phyloP scores from a whole-genome alignment of 805 yeast genomes.

The Tetrapisispora taiwanensis region DNA sequence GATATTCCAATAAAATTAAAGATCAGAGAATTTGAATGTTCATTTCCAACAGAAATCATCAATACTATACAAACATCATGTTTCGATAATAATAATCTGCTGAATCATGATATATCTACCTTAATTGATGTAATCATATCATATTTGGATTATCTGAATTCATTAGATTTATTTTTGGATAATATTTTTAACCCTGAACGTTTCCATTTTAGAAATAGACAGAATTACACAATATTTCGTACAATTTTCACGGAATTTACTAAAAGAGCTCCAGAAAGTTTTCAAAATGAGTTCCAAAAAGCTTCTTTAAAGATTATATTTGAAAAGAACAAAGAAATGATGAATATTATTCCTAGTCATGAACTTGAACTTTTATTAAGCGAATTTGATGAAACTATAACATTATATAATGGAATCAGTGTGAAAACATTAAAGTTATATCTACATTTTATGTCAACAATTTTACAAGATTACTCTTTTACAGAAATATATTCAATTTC shows the following conservation, averaged over 20 bases:
- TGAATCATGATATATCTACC: neutral
- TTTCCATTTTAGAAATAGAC: constrained; percentile 11
- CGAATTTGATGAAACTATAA: constrained; percentile 6
- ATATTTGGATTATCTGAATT: constrained; percentile 9
- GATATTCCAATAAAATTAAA: neutral
- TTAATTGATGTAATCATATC: constrained; percentile 15
- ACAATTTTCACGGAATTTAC: constrained; percentile 4
- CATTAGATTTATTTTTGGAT: constrained; percentile 10
- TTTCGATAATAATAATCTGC: neutral
- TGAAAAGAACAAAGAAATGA: constrained; percentile 12
- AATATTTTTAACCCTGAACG: constrained; percentile 8
- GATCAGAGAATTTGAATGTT: constrained; percentile 18
- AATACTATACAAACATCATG: constrained; percentile 5
- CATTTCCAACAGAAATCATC: constrained; percentile 10
- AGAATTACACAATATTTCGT: constrained; percentile 13
- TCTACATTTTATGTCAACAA: constrained; percentile 9
- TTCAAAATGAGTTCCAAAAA: neutral
- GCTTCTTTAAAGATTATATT: constrained; percentile 13
- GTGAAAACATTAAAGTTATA: constrained; percentile 9
- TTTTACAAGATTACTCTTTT: constrained; percentile 10
- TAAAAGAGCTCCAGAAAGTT: neutral
- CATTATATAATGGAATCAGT: constrained; percentile 5
- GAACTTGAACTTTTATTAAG: constrained; percentile 9
- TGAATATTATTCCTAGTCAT: constrained; percentile 1
- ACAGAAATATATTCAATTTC: constrained; percentile 15